Base-by-base conservation (phyloP, 129 eudicot species). In the Chrysanthemum lavandulifolium region DNA sequence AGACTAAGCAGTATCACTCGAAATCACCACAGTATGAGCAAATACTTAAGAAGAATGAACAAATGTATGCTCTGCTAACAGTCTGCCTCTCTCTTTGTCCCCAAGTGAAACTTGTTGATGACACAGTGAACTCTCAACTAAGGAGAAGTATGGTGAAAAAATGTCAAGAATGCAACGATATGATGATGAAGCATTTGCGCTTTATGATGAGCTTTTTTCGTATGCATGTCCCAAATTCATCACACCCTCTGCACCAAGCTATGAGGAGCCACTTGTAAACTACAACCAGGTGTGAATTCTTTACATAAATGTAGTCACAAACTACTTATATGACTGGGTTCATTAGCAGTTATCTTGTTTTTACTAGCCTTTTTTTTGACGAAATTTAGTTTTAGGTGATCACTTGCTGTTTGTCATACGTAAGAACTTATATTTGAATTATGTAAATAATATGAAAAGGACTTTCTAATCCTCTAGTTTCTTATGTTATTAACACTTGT, bases 1-100 rank as follows among this genome's bases (percentile, higher is more conserved):
- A 94, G 88, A 94, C 87, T 11, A 90, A 94, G 79, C 99, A 94
- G 56, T 88, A 67, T 83, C 99, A 94, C 81, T 88, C 88, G 71
- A 94, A 90, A 74, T 94, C 99, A n/a, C 87, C 97, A 21, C 99
- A 94, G 80, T 90, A 86, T 66, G 99, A 94, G 79, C 99, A 94
- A 78, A 94, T 94, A 59, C 78, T 94, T 67, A 94, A 94, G 88
- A 94, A 94, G 85, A 94, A 90, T 58, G 99, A 94, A 84, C 99
- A 94, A 80, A 94, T 90, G 99, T 94, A 94, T 88, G 99, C 99
- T 58, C 64, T 94, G 82, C 83, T 94, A 62, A 94, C 99, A 12
- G 73, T 90, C 60, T 84, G 82, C 51, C 96, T 94, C 16, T 90
- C 99, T 36, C 96, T 94, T 69, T 94, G 99, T 68, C 99, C 99